Base-by-base conservation (phyloP, 176 grass and related monocot genomes). In the Alopecurus myosuroides region DNA sequence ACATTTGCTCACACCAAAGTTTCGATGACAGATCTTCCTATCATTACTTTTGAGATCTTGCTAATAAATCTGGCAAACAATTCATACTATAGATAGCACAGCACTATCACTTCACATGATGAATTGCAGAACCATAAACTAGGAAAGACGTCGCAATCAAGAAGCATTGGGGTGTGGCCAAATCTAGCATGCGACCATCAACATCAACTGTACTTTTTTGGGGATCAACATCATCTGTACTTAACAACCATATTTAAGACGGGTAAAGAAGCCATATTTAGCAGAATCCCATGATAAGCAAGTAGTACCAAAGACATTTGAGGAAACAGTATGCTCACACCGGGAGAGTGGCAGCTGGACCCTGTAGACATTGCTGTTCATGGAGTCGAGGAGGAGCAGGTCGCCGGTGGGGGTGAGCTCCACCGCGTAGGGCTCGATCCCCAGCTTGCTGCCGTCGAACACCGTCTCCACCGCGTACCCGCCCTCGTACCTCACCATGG, bases 361-460 rank as follows among this genome's bases (percentile, higher is more conserved):
- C 79, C 88, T 92, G 86, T 94, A 91, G 87, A 99, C 61, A 82
- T 97, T 99, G 90, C 92, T 99, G 94, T 99, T 99, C 83, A 97
- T 88, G 15, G 97, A 99, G 91, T 99, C 97, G 26, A 99, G 86
- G 22, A 99, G 57, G 76, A 99, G 88, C 57, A 99, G 88, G 33
- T 99, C 90, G 83, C 94, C 94, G 65, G 58, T 85, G 42, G 91
- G 97, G 30, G 92, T 97, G 64, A 97, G 41, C 84, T 94, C 97
- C 17, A 97, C 92, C 40, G 85, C 81, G 81, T 94, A 84, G 28
- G 97, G 97, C 82, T 99, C 97, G 88, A 99, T 96, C 78, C 97
- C 97, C 69, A 99, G 86, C 82, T 91, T 99, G 77, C 97, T 99
- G 55, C 97, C 97, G 64, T 99, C 97, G 74, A 99, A 99, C 84